Evolutionary conservation across 2,329 filamentous ascomycete genomes (phyloP), one percentile per base, ranked within the genome.

Genomic region (Cytospora piceicola): DNA sequence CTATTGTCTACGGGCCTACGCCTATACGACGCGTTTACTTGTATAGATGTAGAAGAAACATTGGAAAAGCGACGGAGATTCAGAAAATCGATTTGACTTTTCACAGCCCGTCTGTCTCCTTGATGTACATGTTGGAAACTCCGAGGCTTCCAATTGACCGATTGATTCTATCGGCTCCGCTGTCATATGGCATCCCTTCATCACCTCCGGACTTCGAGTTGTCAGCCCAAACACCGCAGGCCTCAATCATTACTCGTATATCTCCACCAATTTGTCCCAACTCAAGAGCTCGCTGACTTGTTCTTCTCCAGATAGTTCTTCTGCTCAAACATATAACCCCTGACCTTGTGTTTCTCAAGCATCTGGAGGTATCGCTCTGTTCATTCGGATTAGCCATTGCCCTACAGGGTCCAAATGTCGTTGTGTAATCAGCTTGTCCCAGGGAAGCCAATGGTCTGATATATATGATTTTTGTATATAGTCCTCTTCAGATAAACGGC

Each of bases 311-410:
- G 75, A 78, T 92, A 92, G 81, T 93, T 93, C 75, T 91, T 88
- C 80, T 94, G 91, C 74, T 93, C 81, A 72, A 92, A 93, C 70
- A 92, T 81, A 77, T 91, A 92, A 67, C 92, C 92, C 81, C 88
- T 90, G 76, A 94, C 84, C 80, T 91, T 90, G 74, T 90, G 84
- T 70, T 90, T 85, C 80, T 90, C 90, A 72, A 95, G 81, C 71
- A 94, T 81, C 78, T 93, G 85, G 69, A 95, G 83, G 75, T 94
- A 95, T 75, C 90, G 87, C 77, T 93, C 91, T 94, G 76, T 65
- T 32, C 36, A 30, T 32, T 4, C 29, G 29, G 22, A 56, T 68
- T 51, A 66, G 66, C 59, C 56, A 60, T 20, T 59, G 30, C 15
- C 56, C 30, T n/a, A 32, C 34, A 8, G 58, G 27, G 30, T 29